Percentiles rank a stretch among this genome's conserved stretches.
Conservation (phyloP, 208 protist species). For the Crithidia bombi region DNA sequence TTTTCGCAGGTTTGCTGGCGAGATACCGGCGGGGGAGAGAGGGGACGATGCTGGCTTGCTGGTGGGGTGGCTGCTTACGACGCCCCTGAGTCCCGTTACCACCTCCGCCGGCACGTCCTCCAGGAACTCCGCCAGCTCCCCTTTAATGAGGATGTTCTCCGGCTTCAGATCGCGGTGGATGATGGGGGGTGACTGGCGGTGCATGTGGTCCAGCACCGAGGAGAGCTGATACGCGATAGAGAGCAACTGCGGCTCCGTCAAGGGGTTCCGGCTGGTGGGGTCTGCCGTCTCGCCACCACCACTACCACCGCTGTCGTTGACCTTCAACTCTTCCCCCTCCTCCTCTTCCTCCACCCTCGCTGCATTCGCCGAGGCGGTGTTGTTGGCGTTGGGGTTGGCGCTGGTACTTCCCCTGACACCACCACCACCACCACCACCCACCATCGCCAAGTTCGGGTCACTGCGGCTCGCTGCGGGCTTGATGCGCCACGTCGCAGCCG, state of each 20-base stretch:
- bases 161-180: slow-evolving; percentile 98
- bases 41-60: slow-evolving; percentile 4
- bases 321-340: too few species aligned
- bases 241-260: slow-evolving; percentile 75
- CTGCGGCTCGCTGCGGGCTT: slow-evolving; percentile 6
- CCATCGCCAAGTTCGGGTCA: background rate
- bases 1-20: too few species aligned
- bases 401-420: background rate
- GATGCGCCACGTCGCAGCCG: slow-evolving; percentile 24
- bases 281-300: slow-evolving; percentile 4
- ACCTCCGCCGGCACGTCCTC: slow-evolving; percentile 15
- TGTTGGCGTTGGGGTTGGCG: background rate
- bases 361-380: too few species aligned
- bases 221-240: slow-evolving; percentile 84
- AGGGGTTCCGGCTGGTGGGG: slow-evolving; percentile 39
- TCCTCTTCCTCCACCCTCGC: too few species aligned
- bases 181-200: slow-evolving; percentile 92
- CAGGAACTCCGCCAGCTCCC: slow-evolving; percentile 35
- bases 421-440: too few species aligned
- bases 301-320: background rate
- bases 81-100: background rate
- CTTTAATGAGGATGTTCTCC: slow-evolving; percentile 91
- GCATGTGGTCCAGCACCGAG: slow-evolving; percentile 73
- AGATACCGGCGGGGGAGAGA: background rate
- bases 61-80: background rate